Base-by-base conservation (phyloP, 495 filamentous ascomycete species). In the Cercophora samala region DNA sequence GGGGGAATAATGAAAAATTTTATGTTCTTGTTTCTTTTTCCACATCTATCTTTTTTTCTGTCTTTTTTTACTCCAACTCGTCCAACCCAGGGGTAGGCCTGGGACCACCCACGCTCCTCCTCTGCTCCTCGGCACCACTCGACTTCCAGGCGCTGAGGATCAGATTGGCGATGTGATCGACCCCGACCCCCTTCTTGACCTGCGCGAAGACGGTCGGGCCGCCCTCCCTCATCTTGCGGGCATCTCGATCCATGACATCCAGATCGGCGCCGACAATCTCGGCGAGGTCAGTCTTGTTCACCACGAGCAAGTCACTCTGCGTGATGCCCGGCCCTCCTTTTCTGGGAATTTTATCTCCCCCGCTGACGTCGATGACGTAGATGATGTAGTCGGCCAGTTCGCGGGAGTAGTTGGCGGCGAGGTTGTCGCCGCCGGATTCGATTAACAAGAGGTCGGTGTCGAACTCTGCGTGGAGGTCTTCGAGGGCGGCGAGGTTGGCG, bases 301-400 rank as follows among this genome's bases (percentile, higher is more conserved):
- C 90, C 4, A 99, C 85, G 65, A 99, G 75, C 77, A 98, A 74
- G 76, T 99, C 95, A 59, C 88, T 91, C 77, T 97, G 93, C 52
- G 95, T 99, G 72, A 99, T 99, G 0, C 95, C 96, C 9, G 95
- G 95, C 5, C 95, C 95, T 23, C 96, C 95, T 81, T 99, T 99
- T 8, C 96, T 80, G 0, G 95, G 95, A 58, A 99, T 89, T 82
- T 99, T 99, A 75, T 99, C 95, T 3, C 95, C 95, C n/a, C 95
- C 95, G 60, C 87, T 89, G 9, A 99, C 95, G 78, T 99, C 95
- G 69, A 99, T 98, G 23, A 99, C 95, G 75, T 99, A 99, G 76
- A 99, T 87, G 75, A 98, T 99, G 76, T 90, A 99, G 77, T 99
- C 95, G 3, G 96, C 95, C 66, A 98, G 79, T 78, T 99, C 95